Evolutionary conservation across 2,329 filamentous ascomycete genomes (phyloP).

Genomic region (Diaporthe sp.): DNA sequence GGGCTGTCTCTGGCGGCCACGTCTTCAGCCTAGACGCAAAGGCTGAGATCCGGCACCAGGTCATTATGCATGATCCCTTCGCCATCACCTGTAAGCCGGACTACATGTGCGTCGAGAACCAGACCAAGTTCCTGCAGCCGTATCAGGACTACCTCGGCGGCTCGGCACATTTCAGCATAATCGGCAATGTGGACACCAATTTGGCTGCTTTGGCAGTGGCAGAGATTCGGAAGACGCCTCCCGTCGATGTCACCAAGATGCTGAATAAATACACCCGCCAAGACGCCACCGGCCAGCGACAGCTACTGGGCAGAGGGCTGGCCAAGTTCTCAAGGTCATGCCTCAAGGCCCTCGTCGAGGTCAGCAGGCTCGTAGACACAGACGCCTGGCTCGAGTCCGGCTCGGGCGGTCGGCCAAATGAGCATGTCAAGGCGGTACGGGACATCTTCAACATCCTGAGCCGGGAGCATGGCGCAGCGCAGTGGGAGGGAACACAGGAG

Average conservation of each 20-base stretch:
- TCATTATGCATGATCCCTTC: conserved; percentile 2
- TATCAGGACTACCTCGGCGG: background rate
- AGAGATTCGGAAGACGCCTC: background rate
- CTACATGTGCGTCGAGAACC: background rate
- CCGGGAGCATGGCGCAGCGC: background rate
- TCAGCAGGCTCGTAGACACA: background rate
- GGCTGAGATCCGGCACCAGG: background rate
- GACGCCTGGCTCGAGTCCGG: conserved; percentile 17
- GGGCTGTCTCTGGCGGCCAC: background rate
- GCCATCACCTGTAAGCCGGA: background rate
- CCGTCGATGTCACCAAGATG: background rate
- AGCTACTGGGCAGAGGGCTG: background rate
- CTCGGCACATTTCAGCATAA: background rate
- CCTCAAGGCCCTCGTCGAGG: background rate
- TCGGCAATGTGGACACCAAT: background rate
- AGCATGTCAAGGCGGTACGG: background rate
- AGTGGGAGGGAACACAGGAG: background rate
- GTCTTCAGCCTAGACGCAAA: background rate
- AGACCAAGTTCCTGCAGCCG: background rate
- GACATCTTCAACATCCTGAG: conserved; percentile 13
- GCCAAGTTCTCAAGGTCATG: background rate
- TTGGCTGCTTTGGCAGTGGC: background rate
- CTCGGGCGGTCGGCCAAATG: background rate
- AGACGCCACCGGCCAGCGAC: background rate
- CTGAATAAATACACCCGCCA: background rate